Conservation (phyloP, 805 yeast species). For the Candida silvicultrix region DNA sequence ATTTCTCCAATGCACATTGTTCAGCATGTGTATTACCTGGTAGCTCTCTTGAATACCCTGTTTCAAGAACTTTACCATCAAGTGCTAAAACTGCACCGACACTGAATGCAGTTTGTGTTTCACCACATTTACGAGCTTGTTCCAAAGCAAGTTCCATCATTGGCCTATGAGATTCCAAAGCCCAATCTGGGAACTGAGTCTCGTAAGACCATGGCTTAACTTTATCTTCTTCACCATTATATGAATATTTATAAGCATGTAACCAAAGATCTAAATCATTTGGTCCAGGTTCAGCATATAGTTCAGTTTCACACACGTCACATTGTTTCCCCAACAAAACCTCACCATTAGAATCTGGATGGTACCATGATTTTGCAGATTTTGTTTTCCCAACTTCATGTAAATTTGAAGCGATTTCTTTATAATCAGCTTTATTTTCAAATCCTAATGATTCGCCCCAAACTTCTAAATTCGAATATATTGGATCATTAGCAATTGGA, state of each 20-base stretch:
- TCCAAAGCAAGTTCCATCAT: constrained; percentile 73
- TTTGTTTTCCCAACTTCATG: constrained; percentile 66
- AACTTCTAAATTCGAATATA: constrained; percentile 64
- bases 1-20: constrained; percentile 85
- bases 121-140: constrained; percentile 75
- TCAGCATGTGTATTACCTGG: constrained; percentile 98
- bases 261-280: constrained; percentile 85
- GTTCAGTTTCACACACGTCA: constrained; percentile 55
- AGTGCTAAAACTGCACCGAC: constrained; percentile 87
- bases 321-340: constrained; percentile 53
- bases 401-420: constrained; percentile 40
- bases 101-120: constrained; percentile 79
- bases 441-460: constrained; percentile 82
- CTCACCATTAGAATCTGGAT: constrained; percentile 60
- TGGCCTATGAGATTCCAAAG: constrained; percentile 45
- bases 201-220: constrained; percentile 41
- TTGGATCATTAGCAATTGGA: constrained; percentile 90
- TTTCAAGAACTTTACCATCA: constrained; percentile 56
- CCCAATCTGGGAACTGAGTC: constrained; percentile 30
- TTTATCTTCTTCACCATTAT: constrained; percentile 35
- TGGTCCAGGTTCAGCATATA: constrained; percentile 85
- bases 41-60: constrained; percentile 86
- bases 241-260: constrained; percentile 80
- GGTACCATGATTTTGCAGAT: constrained; percentile 63
- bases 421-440: constrained; percentile 44